Evolutionary conservation across 1,284 basidiomycete species (phyloP), one percentile per base, ranked within the genome.

Genomic region (Farysia itapuensis): DNA sequence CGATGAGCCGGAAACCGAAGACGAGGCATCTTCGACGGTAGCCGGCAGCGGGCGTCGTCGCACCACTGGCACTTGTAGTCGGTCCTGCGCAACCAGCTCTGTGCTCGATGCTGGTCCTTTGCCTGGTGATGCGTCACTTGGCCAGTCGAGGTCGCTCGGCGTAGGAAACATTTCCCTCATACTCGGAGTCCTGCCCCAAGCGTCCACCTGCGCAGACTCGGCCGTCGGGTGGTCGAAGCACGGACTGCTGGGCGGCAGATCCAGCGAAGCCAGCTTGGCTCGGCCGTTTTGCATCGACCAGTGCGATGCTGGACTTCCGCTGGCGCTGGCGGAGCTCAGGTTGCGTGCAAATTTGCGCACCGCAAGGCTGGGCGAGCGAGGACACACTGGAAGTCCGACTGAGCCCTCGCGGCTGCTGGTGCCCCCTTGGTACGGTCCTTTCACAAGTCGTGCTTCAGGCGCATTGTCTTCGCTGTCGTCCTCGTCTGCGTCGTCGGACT

Each of bases 21-120:
- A 64, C 1, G 67, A 59, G 3, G 50, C 70, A 33, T 74, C 72
- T 41, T 74, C 72, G 4, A 74, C 72, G 7, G 72, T 74, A 14
- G 70, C 69, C 8, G 72, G 70, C 21, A 72, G 39, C 2, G 72
- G 72, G 13, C 43, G 31, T 25, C 65, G 42, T 8, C 56, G 43
- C n/a, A n/a, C n/a, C 14, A 47, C 39, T 5, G 41, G 42, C 9
- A 26, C 34, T 25, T 54, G 31, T 13, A 47, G 18, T 19, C 29
- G 39, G 4, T 24, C 9, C 33, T 33, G 35, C 14, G 23, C 37
- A 15, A 24, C 29, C 14, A 41, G 18, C 23, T 36, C 35, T 13
- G 39, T 39, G 15, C 14, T 30, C 38, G 15, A 31, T 33, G 31
- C 34, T 19, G 31, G 13, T n/a, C 26, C 11, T 25, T 37, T 31